phyloP scores from a whole-genome alignment of 73 alveolate genomes.

The Paramecium caudatum region DNA sequence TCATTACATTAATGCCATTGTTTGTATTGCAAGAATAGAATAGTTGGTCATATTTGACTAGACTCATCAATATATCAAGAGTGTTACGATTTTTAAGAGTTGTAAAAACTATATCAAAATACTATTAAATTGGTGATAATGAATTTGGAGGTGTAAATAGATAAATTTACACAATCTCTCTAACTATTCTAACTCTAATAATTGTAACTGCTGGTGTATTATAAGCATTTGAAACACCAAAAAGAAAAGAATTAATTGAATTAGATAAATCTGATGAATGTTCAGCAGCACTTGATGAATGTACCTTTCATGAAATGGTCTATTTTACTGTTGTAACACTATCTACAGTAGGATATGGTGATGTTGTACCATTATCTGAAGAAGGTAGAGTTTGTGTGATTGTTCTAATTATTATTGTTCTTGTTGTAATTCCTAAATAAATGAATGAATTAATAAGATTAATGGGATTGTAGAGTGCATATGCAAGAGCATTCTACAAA shows the following conservation, averaged over 20 bases:
- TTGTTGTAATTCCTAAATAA: slow-evolving; percentile 92
- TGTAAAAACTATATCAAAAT: slow-evolving; percentile 53
- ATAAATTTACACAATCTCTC: slow-evolving; percentile 65
- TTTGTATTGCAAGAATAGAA: slow-evolving; percentile 58
- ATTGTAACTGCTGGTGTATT: slow-evolving; percentile 83
- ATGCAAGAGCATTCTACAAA: slow-evolving; percentile 92
- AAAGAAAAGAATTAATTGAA: slow-evolving; percentile 42
- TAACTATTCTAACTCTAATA: slow-evolving; percentile 62
- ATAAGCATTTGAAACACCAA: slow-evolving; percentile 84
- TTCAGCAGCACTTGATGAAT: slow-evolving; percentile 36
- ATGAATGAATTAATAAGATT: slow-evolving; percentile 93
- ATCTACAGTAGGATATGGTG: slow-evolving; percentile 98
- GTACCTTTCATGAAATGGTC: slow-evolving; percentile 87
- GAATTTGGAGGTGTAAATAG: slow-evolving; percentile 73
- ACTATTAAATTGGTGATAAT: slow-evolving; percentile 72
- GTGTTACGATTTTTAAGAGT: slow-evolving; percentile 65
- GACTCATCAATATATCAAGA: slow-evolving; percentile 66
- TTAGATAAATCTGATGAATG: slow-evolving; percentile 45
- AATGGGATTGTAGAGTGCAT: slow-evolving; percentile 92
- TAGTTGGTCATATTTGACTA: slow-evolving; percentile 56
- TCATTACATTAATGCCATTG: slow-evolving; percentile 79
- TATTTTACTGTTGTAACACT: slow-evolving; percentile 93
- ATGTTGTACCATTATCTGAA: slow-evolving; percentile 90
- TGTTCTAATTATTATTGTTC: slow-evolving; percentile 85
- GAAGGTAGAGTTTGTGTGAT: slow-evolving; percentile 92